phyloP scores from a whole-genome alignment of 345 rosid species.

The Mallotus nudiflorus region DNA sequence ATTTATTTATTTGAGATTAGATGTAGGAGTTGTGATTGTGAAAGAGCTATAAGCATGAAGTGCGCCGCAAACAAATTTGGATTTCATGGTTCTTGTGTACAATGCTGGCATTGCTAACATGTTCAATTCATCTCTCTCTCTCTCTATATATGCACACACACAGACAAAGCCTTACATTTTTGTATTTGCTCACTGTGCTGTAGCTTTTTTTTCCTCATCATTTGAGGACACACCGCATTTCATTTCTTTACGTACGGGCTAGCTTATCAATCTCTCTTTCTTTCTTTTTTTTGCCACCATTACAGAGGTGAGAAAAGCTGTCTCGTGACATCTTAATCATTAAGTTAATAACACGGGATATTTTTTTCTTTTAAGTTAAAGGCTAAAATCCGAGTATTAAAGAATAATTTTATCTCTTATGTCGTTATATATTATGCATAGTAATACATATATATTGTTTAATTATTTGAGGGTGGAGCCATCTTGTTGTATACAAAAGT shows the following conservation, averaged over 20 bases:
- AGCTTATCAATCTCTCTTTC: not conserved
- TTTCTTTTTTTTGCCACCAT: no score
- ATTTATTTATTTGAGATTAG: no score
- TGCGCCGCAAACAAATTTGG: conserved; percentile 48
- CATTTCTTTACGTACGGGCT: not conserved
- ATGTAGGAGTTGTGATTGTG: not conserved
- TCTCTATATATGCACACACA: not conserved
- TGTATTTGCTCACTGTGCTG: not conserved
- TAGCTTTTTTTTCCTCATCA: not conserved
- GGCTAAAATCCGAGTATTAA: no score
- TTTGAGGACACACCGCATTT: not conserved
- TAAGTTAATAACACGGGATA: no score
- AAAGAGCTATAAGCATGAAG: conserved; percentile 39
- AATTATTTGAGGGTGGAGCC: no score
- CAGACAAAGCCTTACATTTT: not conserved
- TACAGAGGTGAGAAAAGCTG: no score
- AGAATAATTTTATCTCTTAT: no score
- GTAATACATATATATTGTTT: no score
- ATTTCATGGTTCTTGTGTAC: conserved; percentile 28
- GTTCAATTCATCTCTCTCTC: not conserved
- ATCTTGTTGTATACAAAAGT: no score
- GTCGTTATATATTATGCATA: no score
- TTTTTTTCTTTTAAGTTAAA: no score
- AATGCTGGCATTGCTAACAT: conserved; percentile 11
- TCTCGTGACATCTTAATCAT: no score